Conservation (phyloP, 208 protist species). For the Vickermania ingenoplastis region DNA sequence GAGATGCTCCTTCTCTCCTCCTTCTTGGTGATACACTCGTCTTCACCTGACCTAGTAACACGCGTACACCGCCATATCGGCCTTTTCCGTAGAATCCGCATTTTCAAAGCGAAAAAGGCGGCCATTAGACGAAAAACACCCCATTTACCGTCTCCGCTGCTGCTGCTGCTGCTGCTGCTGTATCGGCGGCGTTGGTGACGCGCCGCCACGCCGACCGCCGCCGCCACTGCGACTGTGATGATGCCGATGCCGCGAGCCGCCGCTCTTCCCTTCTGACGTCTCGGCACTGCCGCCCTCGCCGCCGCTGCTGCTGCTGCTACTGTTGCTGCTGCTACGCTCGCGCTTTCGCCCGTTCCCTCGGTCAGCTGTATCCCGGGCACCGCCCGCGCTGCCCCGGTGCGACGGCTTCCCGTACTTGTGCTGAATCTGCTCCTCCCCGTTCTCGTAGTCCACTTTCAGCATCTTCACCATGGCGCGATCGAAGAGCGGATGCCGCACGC, state of each 20-base stretch:
- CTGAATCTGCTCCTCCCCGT: conserved; percentile 17
- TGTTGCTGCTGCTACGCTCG: neutral
- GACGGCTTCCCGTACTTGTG: neutral
- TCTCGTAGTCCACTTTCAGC: conserved; percentile 34
- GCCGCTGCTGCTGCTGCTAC: neutral
- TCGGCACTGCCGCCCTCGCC: no score
- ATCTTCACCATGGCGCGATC: conserved; percentile 49
- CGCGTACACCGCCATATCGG: no score
- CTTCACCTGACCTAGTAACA: no score
- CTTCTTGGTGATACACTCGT: no score
- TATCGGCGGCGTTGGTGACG: no score
- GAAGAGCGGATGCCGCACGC: conserved; percentile 30
- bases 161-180: no score
- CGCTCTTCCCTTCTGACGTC: neutral
- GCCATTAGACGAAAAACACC: no score
- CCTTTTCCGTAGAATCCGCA: no score
- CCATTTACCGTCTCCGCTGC: no score
- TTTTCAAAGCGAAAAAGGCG: no score
- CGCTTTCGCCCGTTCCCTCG: neutral
- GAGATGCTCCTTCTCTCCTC: no score
- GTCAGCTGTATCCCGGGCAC: neutral
- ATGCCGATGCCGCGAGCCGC: neutral
- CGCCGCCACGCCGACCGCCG: neutral
- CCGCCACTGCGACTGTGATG: neutral
- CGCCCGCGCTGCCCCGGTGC: neutral